Evolutionary conservation across 352 stramenopile species (phyloP).

Genomic region (Globisporangium viniferum): DNA sequence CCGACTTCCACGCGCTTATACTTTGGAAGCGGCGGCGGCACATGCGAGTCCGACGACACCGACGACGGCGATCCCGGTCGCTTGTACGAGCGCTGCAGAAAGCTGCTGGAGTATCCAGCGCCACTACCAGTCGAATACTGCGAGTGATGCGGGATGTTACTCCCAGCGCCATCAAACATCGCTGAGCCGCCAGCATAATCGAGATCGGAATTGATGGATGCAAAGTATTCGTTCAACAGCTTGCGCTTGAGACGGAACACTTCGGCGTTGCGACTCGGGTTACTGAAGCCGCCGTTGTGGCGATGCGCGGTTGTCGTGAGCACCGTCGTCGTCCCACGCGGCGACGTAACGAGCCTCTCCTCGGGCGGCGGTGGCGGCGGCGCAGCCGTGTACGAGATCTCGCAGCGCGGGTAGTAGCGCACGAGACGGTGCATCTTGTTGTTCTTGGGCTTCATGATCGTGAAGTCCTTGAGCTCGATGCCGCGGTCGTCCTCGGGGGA

Average conservation of each 20-base stretch:
- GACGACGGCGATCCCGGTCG: slow-evolving; percentile 14
- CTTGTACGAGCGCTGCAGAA: slow-evolving; percentile 15
- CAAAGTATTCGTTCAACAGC: slow-evolving; percentile 59
- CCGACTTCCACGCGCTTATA: slow-evolving; percentile 45
- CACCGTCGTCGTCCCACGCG: slow-evolving; percentile 47
- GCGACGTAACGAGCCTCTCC: slow-evolving; percentile 54
- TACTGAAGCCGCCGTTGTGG: slow-evolving; percentile 73
- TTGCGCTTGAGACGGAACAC: slow-evolving; percentile 67
- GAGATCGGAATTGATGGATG: slow-evolving; percentile 15
- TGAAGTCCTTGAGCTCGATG: slow-evolving; percentile 76
- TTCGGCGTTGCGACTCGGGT: slow-evolving; percentile 63
- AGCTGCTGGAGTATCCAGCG: slow-evolving; percentile 1
- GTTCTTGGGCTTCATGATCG: slow-evolving; percentile 81
- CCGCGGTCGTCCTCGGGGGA: slow-evolving; percentile 56
- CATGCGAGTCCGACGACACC: slow-evolving; percentile 9
- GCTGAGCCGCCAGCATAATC: not conserved
- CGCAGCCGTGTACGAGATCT: slow-evolving; percentile 72
- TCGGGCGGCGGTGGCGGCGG: slow-evolving; percentile 40
- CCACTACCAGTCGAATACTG: not conserved
- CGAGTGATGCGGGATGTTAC: not conserved
- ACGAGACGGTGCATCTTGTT: slow-evolving; percentile 73
- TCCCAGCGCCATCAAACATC: not conserved
- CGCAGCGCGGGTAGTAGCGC: slow-evolving; percentile 56
- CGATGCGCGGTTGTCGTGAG: slow-evolving; percentile 38
- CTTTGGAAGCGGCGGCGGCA: slow-evolving; percentile 30